Base-by-base conservation (phyloP, 352 stramenopile species). In the Phytophthora syringae region DNA sequence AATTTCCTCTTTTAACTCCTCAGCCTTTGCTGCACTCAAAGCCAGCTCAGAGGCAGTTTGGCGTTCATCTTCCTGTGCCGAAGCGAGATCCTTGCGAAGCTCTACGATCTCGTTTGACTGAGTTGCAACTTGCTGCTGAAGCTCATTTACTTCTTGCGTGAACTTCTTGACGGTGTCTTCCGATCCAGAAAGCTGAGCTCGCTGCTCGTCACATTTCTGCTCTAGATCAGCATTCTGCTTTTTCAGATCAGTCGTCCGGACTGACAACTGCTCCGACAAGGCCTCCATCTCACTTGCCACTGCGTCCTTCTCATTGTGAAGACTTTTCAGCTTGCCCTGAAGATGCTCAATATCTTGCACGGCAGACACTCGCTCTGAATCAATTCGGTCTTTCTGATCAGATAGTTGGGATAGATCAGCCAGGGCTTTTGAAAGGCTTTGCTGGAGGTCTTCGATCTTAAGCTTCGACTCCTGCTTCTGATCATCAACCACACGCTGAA, bases 401-500 rank as follows among this genome's bases (percentile, higher is more conserved):
- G 45, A 57, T 13, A 75, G 47, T 5, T 52, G 63, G 11, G 65
- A 64, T 25, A 60, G 16, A 49, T 69, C 51, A 52, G n/a, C 30
- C 5, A 48, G 45, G 54, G 59, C 48, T 1, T 61, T 52, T 16
- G 52, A 63, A 22, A 82, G 27, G 40, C 70, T 75, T 22, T 52
- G 25, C 21, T 66, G 44, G 4, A 39, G 28, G 21, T 65, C 48
- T 59, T 61, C 49, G 28, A 73, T 28, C 20, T n/a, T 44, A 42
- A 65, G 25, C 21, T 64, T 56, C 10, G 53, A 52, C 15, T 73
- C 22, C 2, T 79, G 51, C 56, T 81, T 79, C 25, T 77, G 73
- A 10, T 81, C 67, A 47, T 74, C 64, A 49, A 90, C 52, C 39
- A 86, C 71, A 11, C 57, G 70, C 62, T 89, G 77, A 52, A 91